Base-by-base conservation (phyloP, 2,329 filamentous ascomycete species). In the Chrysoporthe deuterocubensis region DNA sequence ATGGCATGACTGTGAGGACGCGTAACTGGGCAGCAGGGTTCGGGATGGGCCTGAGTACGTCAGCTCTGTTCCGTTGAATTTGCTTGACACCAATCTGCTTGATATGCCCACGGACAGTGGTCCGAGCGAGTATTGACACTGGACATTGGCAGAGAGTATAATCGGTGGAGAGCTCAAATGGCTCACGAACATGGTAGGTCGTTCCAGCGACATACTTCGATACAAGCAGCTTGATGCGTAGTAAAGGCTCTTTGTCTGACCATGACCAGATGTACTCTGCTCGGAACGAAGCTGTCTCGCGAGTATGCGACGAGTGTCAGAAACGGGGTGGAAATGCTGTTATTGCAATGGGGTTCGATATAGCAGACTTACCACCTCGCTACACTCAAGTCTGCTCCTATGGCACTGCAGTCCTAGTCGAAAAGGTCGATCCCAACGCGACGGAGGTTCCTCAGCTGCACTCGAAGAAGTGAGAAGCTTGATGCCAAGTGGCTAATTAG, bases 341-440 rank as follows among this genome's bases (percentile, higher is more conserved):
- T 71, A 85, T 89, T 71, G 85, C 83, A 62, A 76, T 89, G 70
- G 81, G 86, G 56, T 89, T 89, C 72, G 87, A 89, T 72, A 81
- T 84, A 2, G 82, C 82, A 4, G 85, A 86, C 69, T 76, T 88
- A 71, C 54, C 54, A 14, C 83, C 81, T 40, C 82, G 83, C 2
- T 89, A 85, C 72, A 84, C 85, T 2, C 86, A 89, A 77, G 84
- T 86, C 52, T 87, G 85, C 69, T 86, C 86, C 0, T 89, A 89
- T 73, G 87, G 87, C 2, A 89, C 87, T 3, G 87, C 87, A 2
- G 85, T 82, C 62, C 71, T 87, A 14, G 80, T 89, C 37, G 85
- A 89, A 77, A 87, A 84, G 78, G 75, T 88, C 66, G 82, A 86
- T 44, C 70, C 65, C 1, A 11, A 62, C 7, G 69, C 71, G 43